These are phyloP conservation scores for Rhodotorula paludigena DNA, from an alignment of 768 basidiomycete genomes.

Conservation along the genomic window DNA sequence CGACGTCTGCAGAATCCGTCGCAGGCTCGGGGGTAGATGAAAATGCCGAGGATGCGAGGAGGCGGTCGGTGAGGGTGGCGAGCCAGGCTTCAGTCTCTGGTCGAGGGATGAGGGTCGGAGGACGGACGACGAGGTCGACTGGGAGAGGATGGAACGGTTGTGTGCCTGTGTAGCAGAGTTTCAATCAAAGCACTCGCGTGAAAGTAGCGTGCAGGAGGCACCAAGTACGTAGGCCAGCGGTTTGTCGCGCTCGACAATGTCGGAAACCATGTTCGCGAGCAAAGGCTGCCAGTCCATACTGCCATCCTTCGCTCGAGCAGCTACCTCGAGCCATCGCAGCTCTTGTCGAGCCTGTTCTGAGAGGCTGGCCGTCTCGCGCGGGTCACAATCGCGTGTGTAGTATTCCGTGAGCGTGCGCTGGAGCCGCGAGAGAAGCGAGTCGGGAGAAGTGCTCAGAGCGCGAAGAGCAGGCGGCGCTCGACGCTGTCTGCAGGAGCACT, in stretches of 20 bases:
- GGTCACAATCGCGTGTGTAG: not conserved
- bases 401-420: not conserved
- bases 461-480: not conserved
- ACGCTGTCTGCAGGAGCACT: no score
- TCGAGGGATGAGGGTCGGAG: constrained; percentile 86
- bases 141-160: constrained; percentile 79
- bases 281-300: not conserved
- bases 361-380: not conserved
- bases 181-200: not conserved
- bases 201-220: not conserved
- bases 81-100: constrained; percentile 90
- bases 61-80: constrained; percentile 53
- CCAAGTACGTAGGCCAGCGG: constrained; percentile 37
- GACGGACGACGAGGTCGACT: constrained; percentile 58
- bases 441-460: not conserved
- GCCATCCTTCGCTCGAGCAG: not conserved
- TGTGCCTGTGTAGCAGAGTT: no score
- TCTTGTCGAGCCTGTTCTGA: not conserved
- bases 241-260: constrained; percentile 31
- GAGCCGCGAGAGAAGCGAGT: not conserved
- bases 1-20: no score
- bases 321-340: constrained; percentile 18
- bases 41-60: constrained; percentile 46
- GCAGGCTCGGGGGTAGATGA: not conserved
- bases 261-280: constrained; percentile 1